Evolutionary conservation across 148 eudicot genomes (phyloP), one percentile per base, ranked within the genome.

Genomic region (Vaccinium macrocarpon): DNA sequence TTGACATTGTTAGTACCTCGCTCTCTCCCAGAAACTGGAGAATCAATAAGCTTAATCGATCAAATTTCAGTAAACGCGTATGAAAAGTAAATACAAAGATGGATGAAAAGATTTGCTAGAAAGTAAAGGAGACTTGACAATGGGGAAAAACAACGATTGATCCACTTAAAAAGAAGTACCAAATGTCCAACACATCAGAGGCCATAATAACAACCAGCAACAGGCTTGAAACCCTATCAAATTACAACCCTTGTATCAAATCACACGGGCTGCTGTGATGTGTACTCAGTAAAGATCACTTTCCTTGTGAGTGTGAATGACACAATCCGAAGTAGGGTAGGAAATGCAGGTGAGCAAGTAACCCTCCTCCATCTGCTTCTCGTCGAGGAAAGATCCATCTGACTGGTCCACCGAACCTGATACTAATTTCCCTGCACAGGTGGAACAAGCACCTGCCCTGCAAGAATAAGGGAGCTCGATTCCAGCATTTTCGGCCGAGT

Each of bases 371-470:
- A 91, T 87, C 68, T 93, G 98, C 53, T 46, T 70, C 0, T 94
- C 98, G 64, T 94, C 95, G 14, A 94, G 95, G 84, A 94, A 94
- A 18, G 98, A 94, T 57, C 95, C 95, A 81, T 94, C 98, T 0
- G 95, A 92, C 82, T 94, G 98, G 84, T 94, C 98, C 18, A 94
- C 98, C 0, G 86, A 68, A 15, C 98, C 98, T 0, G 80, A 16
- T 4, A 18, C 88, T 16, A 92, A 55, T 86, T 88, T 84, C 80
- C 98, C 98, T 25, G 94, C 94, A 78, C 98, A 93, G 25, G 98
- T 94, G 35, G 94, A 93, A 87, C 98, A 94, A 12, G 95, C 93
- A 19, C 98, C 95, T 14, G 98, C 98, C 83, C 98, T 86, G 93
- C 95, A 94, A 5, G 95, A 94, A 84, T 94, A 94, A 11, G 98